These are phyloP conservation scores for Phytomonas serpens DNA, from an alignment of 208 protist genomes.

Conservation along the genomic window DNA sequence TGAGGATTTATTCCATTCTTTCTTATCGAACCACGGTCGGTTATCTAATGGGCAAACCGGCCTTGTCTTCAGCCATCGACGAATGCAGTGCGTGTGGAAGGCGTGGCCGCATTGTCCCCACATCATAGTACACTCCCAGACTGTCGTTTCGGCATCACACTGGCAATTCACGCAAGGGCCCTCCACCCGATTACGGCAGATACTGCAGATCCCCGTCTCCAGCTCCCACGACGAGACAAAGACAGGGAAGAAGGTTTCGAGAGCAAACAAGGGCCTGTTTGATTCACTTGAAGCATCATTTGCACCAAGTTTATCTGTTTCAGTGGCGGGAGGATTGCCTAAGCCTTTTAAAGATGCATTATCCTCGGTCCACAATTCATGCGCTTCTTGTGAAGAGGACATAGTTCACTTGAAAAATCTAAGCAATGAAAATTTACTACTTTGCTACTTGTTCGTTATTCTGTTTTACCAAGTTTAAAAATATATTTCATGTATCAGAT, in stretches of 20 bases:
- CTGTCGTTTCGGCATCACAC: slow-evolving; percentile 45
- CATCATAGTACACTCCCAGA: slow-evolving; percentile 89
- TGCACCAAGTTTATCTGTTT: not conserved
- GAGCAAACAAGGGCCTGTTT: slow-evolving; percentile 22
- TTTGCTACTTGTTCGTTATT: not conserved
- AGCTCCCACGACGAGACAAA: slow-evolving; percentile 94
- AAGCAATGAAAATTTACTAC: not conserved
- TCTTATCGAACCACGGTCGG: slow-evolving; percentile 90
- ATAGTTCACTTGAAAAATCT: not conserved
- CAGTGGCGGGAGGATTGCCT: not conserved
- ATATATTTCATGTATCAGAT: slow-evolving; percentile 1
- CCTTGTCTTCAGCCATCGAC: slow-evolving; percentile 96
- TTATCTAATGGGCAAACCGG: slow-evolving; percentile 97
- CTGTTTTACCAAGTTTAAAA: not conserved
- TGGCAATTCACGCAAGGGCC: slow-evolving; percentile 97
- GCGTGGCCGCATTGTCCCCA: slow-evolving; percentile 98
- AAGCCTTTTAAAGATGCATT: not conserved
- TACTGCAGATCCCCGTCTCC: slow-evolving; percentile 95
- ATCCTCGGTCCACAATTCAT: not conserved
- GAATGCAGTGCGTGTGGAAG: slow-evolving; percentile 99
- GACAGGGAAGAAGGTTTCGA: slow-evolving; percentile 96
- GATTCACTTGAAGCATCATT: not conserved
- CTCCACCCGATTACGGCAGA: slow-evolving; percentile 97
- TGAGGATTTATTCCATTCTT: slow-evolving; percentile 29
- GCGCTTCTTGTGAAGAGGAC: not conserved